Base-by-base conservation (phyloP, 805 yeast genomes). In the Torulaspora franciscae region DNA sequence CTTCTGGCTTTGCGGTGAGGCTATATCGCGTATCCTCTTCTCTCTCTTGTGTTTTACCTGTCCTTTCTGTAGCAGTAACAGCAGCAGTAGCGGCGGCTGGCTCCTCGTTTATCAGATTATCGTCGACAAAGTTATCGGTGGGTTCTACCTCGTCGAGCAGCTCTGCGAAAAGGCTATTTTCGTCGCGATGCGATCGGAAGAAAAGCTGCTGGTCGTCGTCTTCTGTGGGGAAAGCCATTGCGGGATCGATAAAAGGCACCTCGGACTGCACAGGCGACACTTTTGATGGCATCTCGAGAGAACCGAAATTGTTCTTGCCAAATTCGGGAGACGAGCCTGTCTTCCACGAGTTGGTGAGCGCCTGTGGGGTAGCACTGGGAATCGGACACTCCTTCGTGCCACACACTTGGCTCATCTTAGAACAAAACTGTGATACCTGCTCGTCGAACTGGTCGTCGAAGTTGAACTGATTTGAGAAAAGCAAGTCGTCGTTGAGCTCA, bases 341-440 rank as follows among this genome's bases (percentile, higher is more conserved):
- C 25, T 49, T 52, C 49, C 52, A 51, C 7, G 51, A 41, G 22
- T 48, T 48, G 19, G 48, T 33, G 25, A 42, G 28, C 23, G 25
- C 6, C 39, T 14, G 10, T 43, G 47, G n/a, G 41, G 34, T 14
- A 26, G 24, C 17, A 33, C 36, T 22, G 2, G 96, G 95, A 3
- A 81, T 61, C 3, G 93, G 95, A 51, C 76, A 67, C 11, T 73
- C 73, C 55, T 72, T 80, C 6, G 82, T 81, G 13, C 96, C 97
- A 66, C 97, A 90, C 1, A 89, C 97, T 62, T 80, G 75, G 49
- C 78, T 76, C 59, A 91, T 73, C 55, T 81, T 78, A 22, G 76
- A 76, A 60, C 98, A 91, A 61, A 91, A 91, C 24, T 77, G 79
- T 47, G 77, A 75, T 43, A 82, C 80, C 52, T 82, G 80, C 59